Evolutionary conservation across 2,329 filamentous ascomycete species (phyloP), one percentile per base, ranked within the genome.

Genomic region (Atkinsonella hypoxylon): DNA sequence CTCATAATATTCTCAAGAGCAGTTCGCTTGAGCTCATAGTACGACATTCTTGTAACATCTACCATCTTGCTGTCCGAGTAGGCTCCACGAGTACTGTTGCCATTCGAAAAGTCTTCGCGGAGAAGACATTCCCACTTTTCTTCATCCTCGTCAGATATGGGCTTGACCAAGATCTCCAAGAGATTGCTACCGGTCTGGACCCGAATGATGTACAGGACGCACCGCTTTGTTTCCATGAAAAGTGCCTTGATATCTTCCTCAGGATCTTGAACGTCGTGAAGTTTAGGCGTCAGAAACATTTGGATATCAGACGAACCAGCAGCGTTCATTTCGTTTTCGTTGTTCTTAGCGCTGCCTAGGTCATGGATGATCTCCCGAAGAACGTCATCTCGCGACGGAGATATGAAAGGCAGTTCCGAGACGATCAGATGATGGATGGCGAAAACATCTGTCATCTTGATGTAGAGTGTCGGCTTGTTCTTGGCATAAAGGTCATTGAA

Each of bases 191-290:
- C 93, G 2, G 87, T 89, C 67, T 98, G 94, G 36, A 98, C 86
- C 53, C 93, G 86, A 63, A 98, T 97, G 65, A 98, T 97, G 69
- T 97, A 98, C 55, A 98, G 74, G 40, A 97, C 86, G 63, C 93
- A 95, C 60, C 93, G 83, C 71, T 98, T 98, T 2, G 93, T 97
- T 70, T 97, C 93, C 82, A 96, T 97, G 66, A 96, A 96, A 3
- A 98, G 76, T 1, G 89, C 78, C 69, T 97, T 96, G 55, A 93
- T 76, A 53, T 93, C 87, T 4, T 90, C 89, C 62, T 97, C 91
- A 4, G 93, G 91, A 63, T 98, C 93, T 60, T 95, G 87, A 54
- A 89, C 74, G 60, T 95, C 87, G 62, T 94, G 89, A 49, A 95
- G 79, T 67, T 93, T 94, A 38, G 90, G 88, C 43, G 86, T 93